Evolutionary conservation across 371 early-diverging fungal genomes (phyloP), one percentile per base, ranked within the genome.

Genomic region (Rhizopus delemar): DNA sequence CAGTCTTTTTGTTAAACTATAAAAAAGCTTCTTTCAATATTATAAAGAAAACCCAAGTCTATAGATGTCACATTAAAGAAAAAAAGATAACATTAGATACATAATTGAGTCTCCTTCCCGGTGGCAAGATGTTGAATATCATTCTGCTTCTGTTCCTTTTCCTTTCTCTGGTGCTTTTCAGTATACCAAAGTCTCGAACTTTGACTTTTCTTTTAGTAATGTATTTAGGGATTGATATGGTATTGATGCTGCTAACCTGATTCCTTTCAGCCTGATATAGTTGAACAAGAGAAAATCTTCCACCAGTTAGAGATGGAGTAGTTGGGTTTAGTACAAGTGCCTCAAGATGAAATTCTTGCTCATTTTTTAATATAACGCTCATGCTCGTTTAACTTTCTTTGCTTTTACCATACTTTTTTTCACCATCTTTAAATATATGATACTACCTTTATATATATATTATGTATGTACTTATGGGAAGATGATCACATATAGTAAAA

Each of bases 81-180:
- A 60, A 60, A 15, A 60, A 60, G 53, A 59, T 59, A 38, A 59
- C 53, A 46, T 53, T 38, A 29, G 49, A 49, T 54, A 60, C 50
- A 46, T 39, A 34, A 53, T 55, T 22, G 28, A 48, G 29, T 61
- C 50, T 50, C n/a, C 50, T 28, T 61, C 56, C 43, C 41, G 28
- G 50, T 61, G 56, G 51, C 54, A 60, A 53, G 56, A 50, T 53
- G 61, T 60, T 46, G 55, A 60, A 46, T 61, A 45, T 22, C 38
- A 43, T 22, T 55, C 49, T 55, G 56, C 56, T 5, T 55, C 41
- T 34, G n/a, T 51, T 41, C 61, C 61, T 22, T 38, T 46, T 12
- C 55, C 43, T 51, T 61, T 61, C 51, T 61, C 61, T 50, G 61
- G 45, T 5, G 50, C 55, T 32, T 15, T 61, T 61, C 56, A 55